These are phyloP conservation scores for Endothia cerciana DNA, from an alignment of 2,329 filamentous ascomycete genomes.

Conservation along the genomic window DNA sequence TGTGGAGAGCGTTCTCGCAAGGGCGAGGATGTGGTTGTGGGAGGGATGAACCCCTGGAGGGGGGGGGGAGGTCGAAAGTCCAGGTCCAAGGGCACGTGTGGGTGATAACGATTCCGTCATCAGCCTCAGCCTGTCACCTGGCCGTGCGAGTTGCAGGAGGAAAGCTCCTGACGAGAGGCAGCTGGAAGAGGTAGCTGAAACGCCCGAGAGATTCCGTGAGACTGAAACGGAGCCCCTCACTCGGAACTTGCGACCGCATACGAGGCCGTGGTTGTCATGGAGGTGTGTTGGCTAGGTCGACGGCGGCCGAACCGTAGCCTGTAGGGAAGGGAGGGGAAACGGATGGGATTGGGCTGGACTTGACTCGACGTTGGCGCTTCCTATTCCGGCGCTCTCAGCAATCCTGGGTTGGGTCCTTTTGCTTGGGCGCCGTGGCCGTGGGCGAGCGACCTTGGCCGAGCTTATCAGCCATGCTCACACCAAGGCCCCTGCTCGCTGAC, in stretches of 20 bases:
- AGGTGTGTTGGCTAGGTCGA: neutral
- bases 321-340: neutral
- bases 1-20: neutral
- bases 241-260: constrained; percentile 9
- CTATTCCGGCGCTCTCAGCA: constrained; percentile 1
- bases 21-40: neutral
- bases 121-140: constrained; percentile 5
- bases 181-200: neutral
- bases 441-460: constrained; percentile 3
- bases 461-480: constrained; percentile 8
- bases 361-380: neutral
- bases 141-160: constrained; percentile 7
- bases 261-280: neutral
- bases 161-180: neutral
- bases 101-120: constrained; percentile 13
- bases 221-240: constrained; percentile 10
- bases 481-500: constrained; percentile 7
- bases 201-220: neutral
- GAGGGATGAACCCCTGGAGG: neutral
- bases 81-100: constrained; percentile 9
- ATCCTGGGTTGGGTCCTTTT: neutral
- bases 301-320: neutral
- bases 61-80: neutral
- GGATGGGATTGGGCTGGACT: neutral
- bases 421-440: neutral